A percentile compares a stretch with the other conserved stretches of the same genome.
These are phyloP conservation scores for Globisporangium mamillatum DNA, from an alignment of 352 stramenopile species.

Conservation along the genomic window DNA sequence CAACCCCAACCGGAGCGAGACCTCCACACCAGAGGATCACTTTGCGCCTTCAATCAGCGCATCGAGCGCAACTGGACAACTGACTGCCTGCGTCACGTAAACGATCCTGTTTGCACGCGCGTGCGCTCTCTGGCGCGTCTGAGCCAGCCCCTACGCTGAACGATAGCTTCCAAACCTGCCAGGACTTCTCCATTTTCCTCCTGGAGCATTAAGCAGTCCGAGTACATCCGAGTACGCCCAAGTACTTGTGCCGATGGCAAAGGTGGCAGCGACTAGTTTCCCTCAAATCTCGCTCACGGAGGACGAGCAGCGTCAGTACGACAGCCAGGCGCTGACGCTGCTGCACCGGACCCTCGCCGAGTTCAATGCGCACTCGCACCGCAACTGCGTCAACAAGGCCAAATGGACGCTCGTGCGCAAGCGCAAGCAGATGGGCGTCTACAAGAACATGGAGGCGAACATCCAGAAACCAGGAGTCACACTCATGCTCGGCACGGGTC, in stretches of 20 bases:
- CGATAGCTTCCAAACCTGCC: neutral
- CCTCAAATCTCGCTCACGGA: constrained; percentile 3
- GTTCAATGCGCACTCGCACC: neutral
- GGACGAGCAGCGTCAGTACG: constrained; percentile 5
- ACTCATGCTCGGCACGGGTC: constrained; percentile 35
- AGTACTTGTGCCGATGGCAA: too few species aligned
- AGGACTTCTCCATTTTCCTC: neutral
- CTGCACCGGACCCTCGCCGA: neutral
- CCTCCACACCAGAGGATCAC: too few species aligned
- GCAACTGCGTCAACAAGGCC: too few species aligned
- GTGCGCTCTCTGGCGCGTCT: too few species aligned
- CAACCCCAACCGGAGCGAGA: neutral
- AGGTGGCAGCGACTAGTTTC: neutral
- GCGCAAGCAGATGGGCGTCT: constrained; percentile 7
- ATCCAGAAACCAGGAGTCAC: constrained; percentile 16
- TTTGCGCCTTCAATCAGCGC: neutral
- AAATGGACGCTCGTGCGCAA: constrained; percentile 13
- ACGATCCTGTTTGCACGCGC: neutral
- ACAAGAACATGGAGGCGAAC: neutral
- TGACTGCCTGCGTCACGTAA: neutral
- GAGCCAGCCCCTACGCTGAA: too few species aligned
- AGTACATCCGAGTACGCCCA: too few species aligned
- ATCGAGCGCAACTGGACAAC: neutral
- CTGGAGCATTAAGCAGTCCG: neutral
- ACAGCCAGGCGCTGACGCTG: neutral